phyloP scores from a whole-genome alignment of 345 rosid species.

The Barbarea vulgaris region DNA sequence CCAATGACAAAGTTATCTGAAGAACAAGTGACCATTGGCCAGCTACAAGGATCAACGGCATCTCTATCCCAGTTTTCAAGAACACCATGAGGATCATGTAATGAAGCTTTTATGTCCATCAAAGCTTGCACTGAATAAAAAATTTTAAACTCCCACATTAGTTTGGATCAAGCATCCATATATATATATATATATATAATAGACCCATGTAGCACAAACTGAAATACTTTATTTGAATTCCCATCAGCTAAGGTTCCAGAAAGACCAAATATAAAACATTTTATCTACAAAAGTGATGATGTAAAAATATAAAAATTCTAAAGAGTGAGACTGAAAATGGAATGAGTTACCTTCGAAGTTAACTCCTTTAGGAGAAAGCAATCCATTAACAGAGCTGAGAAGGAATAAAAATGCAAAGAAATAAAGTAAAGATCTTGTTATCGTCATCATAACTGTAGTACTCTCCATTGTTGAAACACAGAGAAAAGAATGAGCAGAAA shows the following conservation, averaged over 20 bases:
- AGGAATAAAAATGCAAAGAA: constrained; percentile 51
- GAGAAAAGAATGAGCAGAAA: constrained; percentile 43
- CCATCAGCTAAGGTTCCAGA: neutral
- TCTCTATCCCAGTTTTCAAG: constrained; percentile 89
- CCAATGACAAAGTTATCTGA: constrained; percentile 73
- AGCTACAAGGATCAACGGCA: constrained; percentile 97
- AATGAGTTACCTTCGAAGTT: constrained; percentile 75
- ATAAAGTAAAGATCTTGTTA: constrained; percentile 36
- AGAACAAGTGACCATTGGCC: constrained; percentile 97
- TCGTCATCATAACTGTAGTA: constrained; percentile 26
- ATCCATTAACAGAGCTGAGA: constrained; percentile 51
- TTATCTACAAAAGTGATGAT: neutral
- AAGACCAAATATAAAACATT: neutral
- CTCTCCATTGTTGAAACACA: constrained; percentile 36
- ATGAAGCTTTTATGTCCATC: constrained; percentile 71
- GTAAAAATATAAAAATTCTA: neutral
- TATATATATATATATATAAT: too few relatives aligned
- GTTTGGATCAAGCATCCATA: constrained; percentile 25
- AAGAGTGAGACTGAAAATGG: constrained; percentile 13
- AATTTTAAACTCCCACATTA: constrained; percentile 12
- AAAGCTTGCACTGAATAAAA: constrained; percentile 73
- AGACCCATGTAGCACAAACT: neutral
- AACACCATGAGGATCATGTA: constrained; percentile 86
- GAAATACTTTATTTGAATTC: neutral
- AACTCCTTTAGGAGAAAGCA: constrained; percentile 84